phyloP scores from a whole-genome alignment of 2,329 filamentous ascomycete species.

The Teratosphaeria viscida region DNA sequence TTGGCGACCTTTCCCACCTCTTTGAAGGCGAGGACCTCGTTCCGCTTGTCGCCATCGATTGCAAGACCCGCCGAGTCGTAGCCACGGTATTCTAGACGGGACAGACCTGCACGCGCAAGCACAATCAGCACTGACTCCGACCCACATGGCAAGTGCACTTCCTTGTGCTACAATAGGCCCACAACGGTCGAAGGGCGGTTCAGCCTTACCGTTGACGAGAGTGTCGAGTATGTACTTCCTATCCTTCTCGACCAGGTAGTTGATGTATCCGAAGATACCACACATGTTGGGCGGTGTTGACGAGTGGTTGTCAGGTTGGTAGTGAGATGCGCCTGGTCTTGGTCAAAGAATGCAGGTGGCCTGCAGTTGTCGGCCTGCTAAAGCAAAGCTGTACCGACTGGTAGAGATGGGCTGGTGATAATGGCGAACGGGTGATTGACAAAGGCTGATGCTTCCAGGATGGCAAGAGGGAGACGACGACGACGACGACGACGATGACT shows the following conservation, averaged over 20 bases:
- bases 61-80: slow-evolving; percentile 97
- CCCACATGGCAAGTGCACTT: background rate
- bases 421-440: background rate
- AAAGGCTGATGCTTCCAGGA: background rate
- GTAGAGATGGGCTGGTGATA: background rate
- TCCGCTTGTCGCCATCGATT: slow-evolving; percentile 96
- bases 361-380: background rate
- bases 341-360: background rate
- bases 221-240: slow-evolving; percentile 93
- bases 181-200: slow-evolving; percentile 5
- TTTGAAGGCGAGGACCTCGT: slow-evolving; percentile 94
- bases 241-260: slow-evolving; percentile 98
- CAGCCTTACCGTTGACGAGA: slow-evolving; percentile 74
- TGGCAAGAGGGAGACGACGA: background rate
- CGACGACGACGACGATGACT: background rate
- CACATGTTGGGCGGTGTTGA: background rate
- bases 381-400: background rate
- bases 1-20: slow-evolving; percentile 99
- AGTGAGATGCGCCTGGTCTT: background rate
- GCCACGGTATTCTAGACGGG: slow-evolving; percentile 93
- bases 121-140: slow-evolving; percentile 16
- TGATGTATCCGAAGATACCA: slow-evolving; percentile 77
- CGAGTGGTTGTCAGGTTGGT: background rate
- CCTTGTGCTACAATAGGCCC: background rate
- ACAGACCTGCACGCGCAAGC: slow-evolving; percentile 54